These are phyloP conservation scores for Komagataella kurtzmanii DNA, from an alignment of 805 yeast genomes.

Conservation along the genomic window DNA sequence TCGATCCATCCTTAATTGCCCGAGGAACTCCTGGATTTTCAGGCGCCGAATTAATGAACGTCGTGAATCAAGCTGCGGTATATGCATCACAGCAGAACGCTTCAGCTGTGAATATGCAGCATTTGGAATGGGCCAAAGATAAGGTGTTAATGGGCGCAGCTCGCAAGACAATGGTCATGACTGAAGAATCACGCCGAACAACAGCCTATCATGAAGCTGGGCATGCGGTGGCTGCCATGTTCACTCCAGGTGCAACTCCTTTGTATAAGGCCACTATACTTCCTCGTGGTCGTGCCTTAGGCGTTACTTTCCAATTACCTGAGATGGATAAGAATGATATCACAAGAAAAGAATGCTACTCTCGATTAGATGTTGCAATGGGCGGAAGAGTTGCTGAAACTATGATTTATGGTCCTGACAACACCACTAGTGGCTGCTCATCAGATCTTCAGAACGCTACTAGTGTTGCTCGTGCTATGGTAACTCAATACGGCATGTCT, in stretches of 20 bases:
- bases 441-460: conserved; percentile 88
- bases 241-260: conserved; percentile 87
- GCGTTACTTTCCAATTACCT: conserved; percentile 94
- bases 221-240: conserved; percentile 96
- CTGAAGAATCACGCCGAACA: conserved; percentile 85
- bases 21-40: conserved; percentile 96
- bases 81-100: conserved; percentile 92
- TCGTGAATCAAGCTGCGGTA: conserved; percentile 96
- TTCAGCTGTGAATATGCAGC: conserved; percentile 76
- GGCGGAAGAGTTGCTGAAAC: conserved; percentile 99
- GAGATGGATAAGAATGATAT: conserved; percentile 96
- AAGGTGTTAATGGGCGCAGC: conserved; percentile 97
- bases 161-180: conserved; percentile 92
- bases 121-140: conserved; percentile 98
- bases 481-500: conserved; percentile 93
- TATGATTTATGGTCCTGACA: conserved; percentile 76
- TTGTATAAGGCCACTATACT: conserved; percentile 92
- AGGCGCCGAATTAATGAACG: conserved; percentile 95
- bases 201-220: conserved; percentile 99
- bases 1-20: conserved; percentile 82
- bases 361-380: conserved; percentile 94
- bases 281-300: conserved; percentile 94
- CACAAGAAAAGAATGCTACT: conserved; percentile 79
- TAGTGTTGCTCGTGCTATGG: conserved; percentile 90
- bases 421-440: conserved; percentile 92